Conservation (phyloP, 495 filamentous ascomycete genomes). For the Xylaria bambusicola region DNA sequence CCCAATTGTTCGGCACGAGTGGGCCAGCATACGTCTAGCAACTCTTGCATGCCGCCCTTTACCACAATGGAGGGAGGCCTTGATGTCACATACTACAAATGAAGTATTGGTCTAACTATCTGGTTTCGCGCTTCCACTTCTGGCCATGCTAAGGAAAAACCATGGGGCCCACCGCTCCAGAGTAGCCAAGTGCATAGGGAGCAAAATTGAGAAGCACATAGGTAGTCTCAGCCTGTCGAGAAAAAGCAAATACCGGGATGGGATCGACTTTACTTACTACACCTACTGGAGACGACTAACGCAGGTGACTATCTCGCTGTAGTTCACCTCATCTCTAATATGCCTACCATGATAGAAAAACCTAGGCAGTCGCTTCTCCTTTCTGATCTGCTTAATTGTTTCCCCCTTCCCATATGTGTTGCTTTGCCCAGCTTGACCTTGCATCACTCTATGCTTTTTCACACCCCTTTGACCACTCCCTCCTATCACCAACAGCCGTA, state of each 20-base stretch:
- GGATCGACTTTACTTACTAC: constrained; percentile 10
- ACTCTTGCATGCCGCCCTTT: constrained; percentile 18
- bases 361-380: constrained; percentile 2
- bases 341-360: constrained; percentile 17
- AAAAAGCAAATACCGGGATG: constrained; percentile 18
- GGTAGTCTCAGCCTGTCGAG: constrained; percentile 14
- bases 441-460: constrained; percentile 1
- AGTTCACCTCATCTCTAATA: constrained; percentile 13
- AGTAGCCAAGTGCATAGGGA: constrained; percentile 6
- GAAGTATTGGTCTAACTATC: constrained; percentile 14
- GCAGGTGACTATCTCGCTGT: constrained; percentile 13
- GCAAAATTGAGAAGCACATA: constrained; percentile 3
- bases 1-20: constrained; percentile 23
- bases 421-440: constrained; percentile 9
- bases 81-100: constrained; percentile 20
- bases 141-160: constrained; percentile 15
- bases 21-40: constrained; percentile 18
- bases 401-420: constrained; percentile 16
- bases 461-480: constrained; percentile 12
- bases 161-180: constrained; percentile 21
- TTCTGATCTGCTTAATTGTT: constrained; percentile 6
- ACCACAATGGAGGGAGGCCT: constrained; percentile 11
- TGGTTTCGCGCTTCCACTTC: constrained; percentile 12
- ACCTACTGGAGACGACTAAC: constrained; percentile 3
- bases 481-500: constrained; percentile 19